Conservation (phyloP, 2,329 filamentous ascomycete genomes). For the Cladosporium sp. region DNA sequence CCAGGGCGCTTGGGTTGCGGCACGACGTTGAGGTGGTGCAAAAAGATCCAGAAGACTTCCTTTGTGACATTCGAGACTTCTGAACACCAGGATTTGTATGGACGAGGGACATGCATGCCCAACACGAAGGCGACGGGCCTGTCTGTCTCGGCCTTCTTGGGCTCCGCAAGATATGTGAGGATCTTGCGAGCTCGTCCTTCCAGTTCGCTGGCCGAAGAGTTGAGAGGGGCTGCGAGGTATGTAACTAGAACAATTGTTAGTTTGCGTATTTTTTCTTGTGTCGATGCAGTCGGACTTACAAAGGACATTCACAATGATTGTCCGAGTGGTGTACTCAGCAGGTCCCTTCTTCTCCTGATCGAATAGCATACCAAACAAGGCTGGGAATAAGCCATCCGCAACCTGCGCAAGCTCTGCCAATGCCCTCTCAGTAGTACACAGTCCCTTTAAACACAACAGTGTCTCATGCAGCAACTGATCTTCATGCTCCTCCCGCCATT, state of each 20-base stretch:
- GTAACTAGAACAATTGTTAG: constrained; percentile 48
- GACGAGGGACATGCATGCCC: constrained; percentile 79
- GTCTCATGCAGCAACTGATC: constrained; percentile 89
- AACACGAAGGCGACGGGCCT: constrained; percentile 80
- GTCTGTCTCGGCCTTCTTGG: constrained; percentile 67
- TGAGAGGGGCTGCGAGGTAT: constrained; percentile 66
- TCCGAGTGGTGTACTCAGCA: constrained; percentile 90
- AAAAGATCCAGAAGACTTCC: constrained; percentile 98
- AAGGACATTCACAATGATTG: constrained; percentile 81
- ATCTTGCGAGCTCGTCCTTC: constrained; percentile 64
- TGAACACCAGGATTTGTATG: constrained; percentile 91
- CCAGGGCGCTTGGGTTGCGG: constrained; percentile 48
- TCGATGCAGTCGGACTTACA: constrained; percentile 36
- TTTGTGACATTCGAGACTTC: constrained; percentile 91
- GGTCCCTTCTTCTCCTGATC: constrained; percentile 98
- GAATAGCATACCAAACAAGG: constrained; percentile 82
- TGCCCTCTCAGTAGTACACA: constrained; percentile 86
- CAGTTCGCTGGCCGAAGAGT: constrained; percentile 42
- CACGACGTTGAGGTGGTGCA: constrained; percentile 88
- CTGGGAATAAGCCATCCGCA: constrained; percentile 76
- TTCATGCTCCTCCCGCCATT: constrained; percentile 98
- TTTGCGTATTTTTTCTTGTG: neutral
- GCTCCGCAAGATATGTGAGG: constrained; percentile 74
- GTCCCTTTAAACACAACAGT: constrained; percentile 84
- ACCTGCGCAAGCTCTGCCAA: constrained; percentile 76